These are phyloP conservation scores for Russula virescens DNA, from an alignment of 768 basidiomycete genomes.

Conservation along the genomic window DNA sequence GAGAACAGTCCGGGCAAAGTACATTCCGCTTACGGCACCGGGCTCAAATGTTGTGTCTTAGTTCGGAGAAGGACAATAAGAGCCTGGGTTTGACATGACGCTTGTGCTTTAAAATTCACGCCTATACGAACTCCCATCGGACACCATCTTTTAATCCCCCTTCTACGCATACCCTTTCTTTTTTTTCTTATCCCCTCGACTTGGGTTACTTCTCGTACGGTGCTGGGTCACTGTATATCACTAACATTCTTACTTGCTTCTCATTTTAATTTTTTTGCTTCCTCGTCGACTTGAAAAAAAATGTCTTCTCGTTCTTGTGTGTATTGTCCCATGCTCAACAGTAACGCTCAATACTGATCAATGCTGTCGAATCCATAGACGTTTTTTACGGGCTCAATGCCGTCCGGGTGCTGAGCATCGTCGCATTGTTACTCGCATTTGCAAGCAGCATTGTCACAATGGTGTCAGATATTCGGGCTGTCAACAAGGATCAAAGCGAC, in stretches of 20 bases:
- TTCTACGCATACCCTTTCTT: background rate
- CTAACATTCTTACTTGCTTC: background rate
- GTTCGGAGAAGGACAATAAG: background rate
- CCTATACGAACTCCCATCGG: background rate
- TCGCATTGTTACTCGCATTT: slow-evolving; percentile 74
- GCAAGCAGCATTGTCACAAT: slow-evolving; percentile 71
- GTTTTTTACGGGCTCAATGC: slow-evolving; percentile 74
- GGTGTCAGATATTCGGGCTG: slow-evolving; percentile 67
- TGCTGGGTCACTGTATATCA: slow-evolving; percentile 21
- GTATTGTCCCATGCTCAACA: background rate
- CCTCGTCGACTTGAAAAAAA: background rate
- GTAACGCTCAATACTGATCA: background rate
- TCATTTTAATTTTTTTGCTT: background rate
- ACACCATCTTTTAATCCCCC: background rate
- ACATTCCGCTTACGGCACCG: background rate
- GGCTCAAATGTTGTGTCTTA: background rate
- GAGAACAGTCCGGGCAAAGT: background rate
- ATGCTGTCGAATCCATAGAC: slow-evolving; percentile 31
- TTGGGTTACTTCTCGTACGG: background rate
- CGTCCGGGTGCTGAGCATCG: slow-evolving; percentile 72
- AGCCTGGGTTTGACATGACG: background rate
- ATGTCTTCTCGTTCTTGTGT: slow-evolving; percentile 19
- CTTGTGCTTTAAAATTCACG: background rate
- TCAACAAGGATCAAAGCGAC: slow-evolving; percentile 48
- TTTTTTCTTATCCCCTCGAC: background rate